Evolutionary conservation across 768 basidiomycete genomes (phyloP), one percentile per base, ranked within the genome.

Genomic region (Mycena pura): DNA sequence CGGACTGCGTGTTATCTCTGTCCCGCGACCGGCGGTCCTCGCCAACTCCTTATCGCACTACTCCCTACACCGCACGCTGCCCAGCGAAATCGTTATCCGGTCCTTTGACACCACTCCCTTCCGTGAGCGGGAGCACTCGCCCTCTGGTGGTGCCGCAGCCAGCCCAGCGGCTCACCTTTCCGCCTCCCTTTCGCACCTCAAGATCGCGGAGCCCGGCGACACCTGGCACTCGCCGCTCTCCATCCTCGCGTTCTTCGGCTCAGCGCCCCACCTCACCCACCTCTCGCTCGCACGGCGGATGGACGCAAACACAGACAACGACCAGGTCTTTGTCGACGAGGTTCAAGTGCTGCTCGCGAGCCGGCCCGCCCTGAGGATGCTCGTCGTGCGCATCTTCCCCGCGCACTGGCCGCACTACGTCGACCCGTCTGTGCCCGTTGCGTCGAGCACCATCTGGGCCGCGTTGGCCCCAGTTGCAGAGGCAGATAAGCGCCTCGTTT

Each of bases 271-370:
- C 25, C 72, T 82, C 6, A 72, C 80, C 2, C 76, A 81, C 63
- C 67, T 81, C 17, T 73, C 79, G 48, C 68, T 82, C 9, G 66
- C 78, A 3, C 79, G 81, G 29, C 74, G 75, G 1, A 71, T 75
- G 21, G 70, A 78, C 45, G 77, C 79, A 5, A 82, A 81, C 60
- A 68, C 69, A 55, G 77, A 76, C 24, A 82, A 82, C 53, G 81
- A 82, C 65, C 21, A 62, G 7, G 52, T 68, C 17, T 82, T 82
- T 51, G 68, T 70, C 2, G 67, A 73, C 10, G 76, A 77, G 15
- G 58, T 82, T 15, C 64, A 60, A 14, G 13, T 40, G 11, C 64
- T 80, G 36, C 68, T 81, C 31, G 63, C 53, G 25, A 56, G 64
- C 36, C 71, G 69, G 19, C 67, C 70, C 5, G 56, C 29, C n/a